A percentile compares a stretch with the other conserved stretches of the same genome.
These are phyloP conservation scores for Fusarium verticillioides DNA, from an alignment of 2,329 filamentous ascomycete genomes.

Conservation along the genomic window DNA sequence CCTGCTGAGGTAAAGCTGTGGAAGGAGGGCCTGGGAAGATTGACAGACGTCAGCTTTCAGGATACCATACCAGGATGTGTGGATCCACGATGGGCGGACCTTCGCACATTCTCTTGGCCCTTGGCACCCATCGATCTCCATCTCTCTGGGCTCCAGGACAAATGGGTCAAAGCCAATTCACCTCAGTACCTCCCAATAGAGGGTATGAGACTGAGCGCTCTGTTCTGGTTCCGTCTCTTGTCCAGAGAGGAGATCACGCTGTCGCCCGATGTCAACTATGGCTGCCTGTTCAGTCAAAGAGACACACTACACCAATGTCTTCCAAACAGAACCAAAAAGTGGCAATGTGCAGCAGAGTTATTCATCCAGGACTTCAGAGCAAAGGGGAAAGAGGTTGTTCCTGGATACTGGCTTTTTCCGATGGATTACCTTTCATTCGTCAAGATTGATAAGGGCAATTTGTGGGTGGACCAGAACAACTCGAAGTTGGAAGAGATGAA, in stretches of 20 bases:
- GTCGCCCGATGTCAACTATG: neutral
- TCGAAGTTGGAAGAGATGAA: neutral
- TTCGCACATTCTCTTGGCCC: neutral
- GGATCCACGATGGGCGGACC: neutral
- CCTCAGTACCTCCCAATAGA: neutral
- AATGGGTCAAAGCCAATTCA: no score
- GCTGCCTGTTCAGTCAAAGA: neutral
- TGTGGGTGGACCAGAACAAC: neutral
- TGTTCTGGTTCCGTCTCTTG: neutral
- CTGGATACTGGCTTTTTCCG: neutral
- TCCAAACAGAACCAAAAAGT: neutral
- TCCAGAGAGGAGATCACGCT: neutral
- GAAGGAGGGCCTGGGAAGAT: neutral
- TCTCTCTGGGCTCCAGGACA: no score
- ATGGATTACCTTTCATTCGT: neutral
- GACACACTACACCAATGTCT: neutral
- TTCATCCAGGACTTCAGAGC: neutral
- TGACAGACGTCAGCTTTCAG: neutral
- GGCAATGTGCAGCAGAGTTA: neutral
- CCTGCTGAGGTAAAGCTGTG: neutral
- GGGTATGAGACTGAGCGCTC: neutral
- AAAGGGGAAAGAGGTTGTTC: neutral
- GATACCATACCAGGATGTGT: neutral
- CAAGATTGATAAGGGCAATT: accelerated
- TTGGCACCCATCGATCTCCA: neutral